Base-by-base conservation (phyloP, 208 protist genomes). In the Crithidia thermophila region DNA sequence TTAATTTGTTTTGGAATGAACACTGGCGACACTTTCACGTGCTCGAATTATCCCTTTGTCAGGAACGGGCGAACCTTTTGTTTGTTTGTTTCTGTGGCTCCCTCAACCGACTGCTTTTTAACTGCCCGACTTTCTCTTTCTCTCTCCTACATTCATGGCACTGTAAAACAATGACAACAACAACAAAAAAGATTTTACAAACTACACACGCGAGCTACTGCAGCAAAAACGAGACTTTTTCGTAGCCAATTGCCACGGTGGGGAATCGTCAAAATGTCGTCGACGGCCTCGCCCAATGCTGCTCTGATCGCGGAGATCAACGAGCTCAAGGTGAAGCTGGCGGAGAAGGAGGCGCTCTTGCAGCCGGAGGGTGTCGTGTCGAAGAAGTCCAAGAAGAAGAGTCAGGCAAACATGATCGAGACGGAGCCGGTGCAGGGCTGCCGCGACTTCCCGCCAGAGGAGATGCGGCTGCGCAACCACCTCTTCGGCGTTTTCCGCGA, bases 401-500 rank as follows among this genome's bases (percentile, higher is more conserved):
- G 88, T 49, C 85, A 92, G 75, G 72, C 82, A 4, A 85, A 87
- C 62, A 87, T 90, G 79, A 94, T 98, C 60, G 85, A 91, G 39
- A 93, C 84, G 39, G 90, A 98, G 60, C 95, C 95, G 4, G 90
- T 98, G 20, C 88, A 96, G 65, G 97, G 97, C 50, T 96, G 89
- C 42, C 90, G 97, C 36, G 97, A 98, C 87, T 98, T 98, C 65
- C 91, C 91, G 20, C 97, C 97, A 2, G 94, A 98, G 66, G 91
- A 97, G 59, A 98, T 98, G 96, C 88, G 94, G 18, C 25, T 85
- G 40, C 87, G 95, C 42, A 89, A 82, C 50, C 90, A 95, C 84
- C 80, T 98, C 33, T 98, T 98, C 72, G 75, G 72, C 51, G 79
- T 85, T 31, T 98, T 98, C 73, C 82, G 85, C 60, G 75, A 85